Evolutionary conservation across 257 asterid genomes (phyloP).

Genomic region (Phtheirospermum japonicum): DNA sequence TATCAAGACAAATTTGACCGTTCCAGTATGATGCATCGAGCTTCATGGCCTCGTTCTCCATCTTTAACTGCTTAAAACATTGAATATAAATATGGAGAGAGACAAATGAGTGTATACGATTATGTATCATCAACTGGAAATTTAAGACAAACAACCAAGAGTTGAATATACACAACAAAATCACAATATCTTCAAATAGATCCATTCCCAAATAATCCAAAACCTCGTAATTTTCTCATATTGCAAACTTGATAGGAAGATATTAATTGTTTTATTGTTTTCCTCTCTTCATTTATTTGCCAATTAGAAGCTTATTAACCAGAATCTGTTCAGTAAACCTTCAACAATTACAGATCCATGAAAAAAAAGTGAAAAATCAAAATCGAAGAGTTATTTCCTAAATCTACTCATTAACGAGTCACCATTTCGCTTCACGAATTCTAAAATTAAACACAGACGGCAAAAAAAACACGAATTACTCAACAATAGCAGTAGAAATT

Average conservation of each 20-base stretch:
- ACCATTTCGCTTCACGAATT: not conserved
- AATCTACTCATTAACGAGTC: not conserved
- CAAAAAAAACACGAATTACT: not conserved
- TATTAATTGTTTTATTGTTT: not conserved
- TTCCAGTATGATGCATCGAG: slow-evolving; percentile 29
- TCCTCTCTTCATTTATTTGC: not conserved
- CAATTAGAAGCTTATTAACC: not conserved
- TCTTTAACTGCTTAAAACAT: slow-evolving; percentile 24
- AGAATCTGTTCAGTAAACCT: not conserved
- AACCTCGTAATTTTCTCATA: not conserved
- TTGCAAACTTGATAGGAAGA: not conserved
- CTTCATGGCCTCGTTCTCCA: slow-evolving; percentile 44
- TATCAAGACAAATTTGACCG: slow-evolving; percentile 24
- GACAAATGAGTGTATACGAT: not conserved
- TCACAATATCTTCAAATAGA: slow-evolving; percentile 12
- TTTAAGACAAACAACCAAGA: not conserved
- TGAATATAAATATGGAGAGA: too few relatives aligned
- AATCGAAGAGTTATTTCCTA: not conserved
- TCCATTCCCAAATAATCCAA: not conserved
- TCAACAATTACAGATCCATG: slow-evolving; percentile 22
- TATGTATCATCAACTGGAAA: not conserved
- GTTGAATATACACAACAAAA: not conserved
- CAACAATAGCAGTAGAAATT: not conserved
- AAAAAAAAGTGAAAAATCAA: not conserved
- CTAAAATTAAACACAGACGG: not conserved